Evolutionary conservation across 805 yeast species (phyloP).

Genomic region (Lipomyces kockii): DNA sequence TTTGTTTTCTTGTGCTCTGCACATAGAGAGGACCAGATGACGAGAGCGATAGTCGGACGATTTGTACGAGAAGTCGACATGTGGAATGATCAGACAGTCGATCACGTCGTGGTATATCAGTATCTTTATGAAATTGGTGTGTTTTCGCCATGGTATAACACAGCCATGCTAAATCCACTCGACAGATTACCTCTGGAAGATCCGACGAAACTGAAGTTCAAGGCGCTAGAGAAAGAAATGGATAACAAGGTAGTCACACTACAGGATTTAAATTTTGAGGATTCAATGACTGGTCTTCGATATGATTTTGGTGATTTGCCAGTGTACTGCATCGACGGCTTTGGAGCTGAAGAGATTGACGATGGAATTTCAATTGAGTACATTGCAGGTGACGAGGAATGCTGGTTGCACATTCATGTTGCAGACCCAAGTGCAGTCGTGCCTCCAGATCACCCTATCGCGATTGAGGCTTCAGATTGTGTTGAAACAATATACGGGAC

Average conservation of each 20-base stretch:
- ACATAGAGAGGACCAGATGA: slow-evolving; percentile 3
- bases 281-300: slow-evolving; percentile 21
- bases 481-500: slow-evolving; percentile 77
- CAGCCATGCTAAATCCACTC: slow-evolving; percentile 9
- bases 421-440: slow-evolving; percentile 85
- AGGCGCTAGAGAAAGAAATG: not conserved
- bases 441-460: slow-evolving; percentile 47
- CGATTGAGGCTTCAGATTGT: slow-evolving; percentile 62
- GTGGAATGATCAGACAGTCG: slow-evolving; percentile 16
- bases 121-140: slow-evolving; percentile 39
- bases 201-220: slow-evolving; percentile 2
- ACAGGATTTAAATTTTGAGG: slow-evolving; percentile 1
- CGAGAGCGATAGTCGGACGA: slow-evolving; percentile 21
- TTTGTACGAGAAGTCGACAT: slow-evolving; percentile 21
- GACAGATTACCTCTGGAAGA: slow-evolving; percentile 13
- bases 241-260: not conserved
- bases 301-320: slow-evolving; percentile 47
- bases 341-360: slow-evolving; percentile 84
- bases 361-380: slow-evolving; percentile 78
- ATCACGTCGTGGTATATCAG: slow-evolving; percentile 9
- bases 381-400: slow-evolving; percentile 39
- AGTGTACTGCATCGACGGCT: slow-evolving; percentile 83
- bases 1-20: not conserved
- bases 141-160: slow-evolving; percentile 33
- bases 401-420: slow-evolving; percentile 67